Base-by-base conservation (phyloP, 768 basidiomycete genomes). In the Russula abietina region DNA sequence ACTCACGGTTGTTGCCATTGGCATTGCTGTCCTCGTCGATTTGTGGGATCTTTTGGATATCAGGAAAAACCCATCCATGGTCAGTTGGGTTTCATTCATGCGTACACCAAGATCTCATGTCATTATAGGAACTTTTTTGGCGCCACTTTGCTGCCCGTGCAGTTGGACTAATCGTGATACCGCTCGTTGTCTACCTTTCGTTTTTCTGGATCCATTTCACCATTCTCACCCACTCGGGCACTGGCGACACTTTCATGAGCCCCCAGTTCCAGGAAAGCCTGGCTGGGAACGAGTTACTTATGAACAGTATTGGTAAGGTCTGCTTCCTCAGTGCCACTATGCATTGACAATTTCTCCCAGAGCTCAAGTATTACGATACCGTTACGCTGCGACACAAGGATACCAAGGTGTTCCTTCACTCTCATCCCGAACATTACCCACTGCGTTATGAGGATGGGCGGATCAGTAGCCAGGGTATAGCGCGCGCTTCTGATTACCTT, bases 181-280 rank as follows among this genome's bases (percentile, higher is more conserved):
- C 97, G 4, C 83, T 94, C 68, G 75, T 91, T 60, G 80, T 98
- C 55, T 99, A 99, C 73, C 83, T 98, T 3, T 87, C 88, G 17
- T 93, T 96, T 81, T 99, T 99, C 81, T 99, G 89, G 76, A 76
- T 97, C 28, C 97, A 99, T 74, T 96, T 99, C 71, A 79, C 87
- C 30, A 80, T 98, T 65, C 85, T 98, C 67, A 89, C 79, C 9
- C 81, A 87, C 67, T 94, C 94, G 12, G 97, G 97, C 28, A 83
- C 94, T 36, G 97, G 97, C 6, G 97, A 98, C 71, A 79, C 81
- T 43, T 99, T 98, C 78, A 98, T 98, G 97, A 93, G 90, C 72
- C 95, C 97, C 7, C 87, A 86, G 5, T 99, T 99, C 84, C 97
- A 99, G 75, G 94, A 98, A 76, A 97, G 94, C 19, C 79, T 99